Evolutionary conservation across 345 rosid species (phyloP), one percentile per base, ranked within the genome.

Genomic region (Laguncularia racemosa): DNA sequence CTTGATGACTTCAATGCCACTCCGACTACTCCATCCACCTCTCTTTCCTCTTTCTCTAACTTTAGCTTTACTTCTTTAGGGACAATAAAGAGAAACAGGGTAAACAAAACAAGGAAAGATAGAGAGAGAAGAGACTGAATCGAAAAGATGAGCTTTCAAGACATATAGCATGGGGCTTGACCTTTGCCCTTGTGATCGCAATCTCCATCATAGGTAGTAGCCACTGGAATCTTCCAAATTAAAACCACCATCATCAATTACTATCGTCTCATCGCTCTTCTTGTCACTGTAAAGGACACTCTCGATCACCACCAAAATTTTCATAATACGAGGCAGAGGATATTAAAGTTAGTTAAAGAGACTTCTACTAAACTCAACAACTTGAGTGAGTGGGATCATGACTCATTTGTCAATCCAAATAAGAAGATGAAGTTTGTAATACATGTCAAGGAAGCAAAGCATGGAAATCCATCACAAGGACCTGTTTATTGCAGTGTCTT

Each of bases 401-500:
- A 68, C 46, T 18, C 61, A 50, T 33, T 48, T 21, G 74, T 81
- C 43, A 68, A 71, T 64, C 71, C 56, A 17, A 56, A 40, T 65
- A 67, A 60, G 64, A 67, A 67, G 53, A 67, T 67, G 48, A 57
- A 60, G 8, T 65, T 55, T 67, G 71, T 65, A 48, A 67, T 58
- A 56, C 71, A 89, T 77, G 90, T 87, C 0, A 97, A 85, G 84
- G 66, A 73, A 23, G 91, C 71, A 13, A 89, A 73, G 77, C 79
- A 76, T 38, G 92, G 88, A 7, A 71, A 40, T 68, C 97, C 97
- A 15, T 93, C 99, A 44, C 62, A 74, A 21, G 99, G 99, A 14
- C 88, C 97, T n/a, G 88, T 72, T 2, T 93, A 85, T 66, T 95
- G 99, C 15, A 93, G 96, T 67, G 13, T 49, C 26, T 85, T 85